A percentile compares a stretch with the other conserved stretches of the same genome.
Conservation (phyloP, 108 stramenopile genomes). For the Nitzschia inconspicua region DNA sequence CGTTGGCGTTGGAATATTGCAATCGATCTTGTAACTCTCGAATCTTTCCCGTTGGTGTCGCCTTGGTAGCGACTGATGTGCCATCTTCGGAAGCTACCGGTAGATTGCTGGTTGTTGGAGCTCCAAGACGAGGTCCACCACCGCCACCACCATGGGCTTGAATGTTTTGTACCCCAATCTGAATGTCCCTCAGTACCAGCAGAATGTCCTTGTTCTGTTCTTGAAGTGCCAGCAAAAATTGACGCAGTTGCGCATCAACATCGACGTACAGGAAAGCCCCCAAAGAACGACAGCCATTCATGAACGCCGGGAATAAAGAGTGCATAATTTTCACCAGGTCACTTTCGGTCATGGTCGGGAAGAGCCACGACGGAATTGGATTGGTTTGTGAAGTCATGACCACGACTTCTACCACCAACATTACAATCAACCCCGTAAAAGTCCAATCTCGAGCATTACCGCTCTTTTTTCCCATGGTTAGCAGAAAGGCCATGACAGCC, state of each 20-base stretch:
- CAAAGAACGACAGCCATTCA: conserved; percentile 97
- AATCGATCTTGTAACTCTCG: conserved; percentile 82
- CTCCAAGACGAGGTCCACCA: conserved; percentile 39
- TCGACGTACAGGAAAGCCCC: conserved; percentile 92
- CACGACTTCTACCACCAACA: conserved; percentile 90
- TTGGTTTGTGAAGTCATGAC: conserved; percentile 83
- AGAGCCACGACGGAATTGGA: conserved; percentile 88
- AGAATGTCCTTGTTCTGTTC: conserved; percentile 94
- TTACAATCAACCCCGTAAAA: conserved; percentile 91
- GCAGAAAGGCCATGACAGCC: conserved; percentile 92
- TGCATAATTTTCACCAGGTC: conserved; percentile 90
- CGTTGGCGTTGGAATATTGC: conserved; percentile 69
- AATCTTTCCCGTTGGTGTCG: conserved; percentile 86
- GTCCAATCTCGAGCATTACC: conserved; percentile 87
- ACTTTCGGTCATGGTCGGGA: conserved; percentile 87
- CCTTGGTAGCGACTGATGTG: conserved; percentile 11
- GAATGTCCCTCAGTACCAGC: conserved; percentile 91
- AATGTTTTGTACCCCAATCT: conserved; percentile 83
- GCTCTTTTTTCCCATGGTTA: conserved; percentile 90
- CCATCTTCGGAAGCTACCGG: conserved; percentile 34
- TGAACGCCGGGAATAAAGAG: conserved; percentile 94
- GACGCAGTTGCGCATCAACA: conserved; percentile 86
- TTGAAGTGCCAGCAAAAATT: conserved; percentile 84
- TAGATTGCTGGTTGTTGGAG: conserved; percentile 19
- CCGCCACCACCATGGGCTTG: conserved; percentile 54